Base-by-base conservation (phyloP, 805 yeast species). In the Wickerhamomyces alni region DNA sequence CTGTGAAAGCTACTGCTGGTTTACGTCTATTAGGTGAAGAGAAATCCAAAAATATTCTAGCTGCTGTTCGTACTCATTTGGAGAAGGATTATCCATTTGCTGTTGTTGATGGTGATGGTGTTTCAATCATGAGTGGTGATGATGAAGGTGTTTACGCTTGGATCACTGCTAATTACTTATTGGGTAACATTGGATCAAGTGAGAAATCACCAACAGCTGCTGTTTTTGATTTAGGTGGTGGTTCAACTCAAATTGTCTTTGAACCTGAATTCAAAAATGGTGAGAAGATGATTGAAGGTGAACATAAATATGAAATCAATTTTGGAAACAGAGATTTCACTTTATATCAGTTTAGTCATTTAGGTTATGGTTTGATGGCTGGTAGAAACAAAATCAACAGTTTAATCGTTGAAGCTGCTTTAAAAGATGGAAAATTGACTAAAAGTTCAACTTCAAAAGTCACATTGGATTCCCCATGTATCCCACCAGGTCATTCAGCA, bases 141-240 rank as follows among this genome's bases (percentile, higher is more conserved):
- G 95, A 91, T 52, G 99, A 94, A 69, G 99, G 99, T 62, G 97
- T 93, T 8, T 93, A 79, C 58, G 99, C 99, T 1, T 93, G 99
- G 99, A 84, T 93, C 61, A 93, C 99, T 21, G 81, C 96, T 37
- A 93, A 93, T 67, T 93, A 81, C 61, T 68, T 93, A 48, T 72
- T 91, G 51, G 98, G 97, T 31, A 93, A 91, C 67, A 91, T 93
- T 60, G 99, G 98, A 13, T 61, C 78, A 17, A 60, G 63, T 25
- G 80, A 76, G 30, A 82, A 82, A 62, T 60, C 66, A 19, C 88
- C 95, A 24, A 93, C 99, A 11, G 95, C 95, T 36, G 99, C 98
- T 17, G 95, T 93, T 10, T 93, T 93, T 57, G 99, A 93, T 62
- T 75, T 93, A 44, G 99, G 99, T 52, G 99, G 99, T 55, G 98